phyloP scores from a whole-genome alignment of 2,329 filamentous ascomycete species.

The Hymenoscyphus linearis region DNA sequence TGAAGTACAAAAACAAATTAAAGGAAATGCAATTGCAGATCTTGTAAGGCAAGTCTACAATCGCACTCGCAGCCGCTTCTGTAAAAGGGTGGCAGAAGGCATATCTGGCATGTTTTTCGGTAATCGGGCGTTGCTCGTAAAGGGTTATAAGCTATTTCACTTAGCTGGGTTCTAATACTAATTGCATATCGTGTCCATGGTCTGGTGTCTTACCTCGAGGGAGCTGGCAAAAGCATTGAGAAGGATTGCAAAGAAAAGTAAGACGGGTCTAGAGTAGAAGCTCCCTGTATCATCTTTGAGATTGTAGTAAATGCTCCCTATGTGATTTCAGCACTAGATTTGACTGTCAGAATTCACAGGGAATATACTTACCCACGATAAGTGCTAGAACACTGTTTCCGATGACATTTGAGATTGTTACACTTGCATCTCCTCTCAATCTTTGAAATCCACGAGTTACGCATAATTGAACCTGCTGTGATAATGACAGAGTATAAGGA shows the following conservation, averaged over 20 bases:
- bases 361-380: constrained; percentile 40
- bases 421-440: constrained; percentile 49
- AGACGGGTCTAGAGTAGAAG: constrained; percentile 55
- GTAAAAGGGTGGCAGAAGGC: constrained; percentile 88
- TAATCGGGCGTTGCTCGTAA: constrained; percentile 41
- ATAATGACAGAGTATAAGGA: constrained; percentile 74
- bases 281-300: constrained; percentile 45
- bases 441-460: constrained; percentile 70
- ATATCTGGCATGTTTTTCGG: constrained; percentile 76
- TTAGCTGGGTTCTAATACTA: not conserved
- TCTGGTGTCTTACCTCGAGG: constrained; percentile 2
- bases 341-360: not conserved
- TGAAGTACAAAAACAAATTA: constrained; percentile 79
- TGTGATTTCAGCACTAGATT: not conserved
- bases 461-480: constrained; percentile 71
- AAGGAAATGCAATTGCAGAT: constrained; percentile 67
- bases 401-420: constrained; percentile 11
- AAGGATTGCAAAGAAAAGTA: constrained; percentile 62
- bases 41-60: constrained; percentile 82
- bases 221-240: constrained; percentile 57
- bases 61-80: constrained; percentile 79
- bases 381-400: constrained; percentile 46
- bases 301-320: constrained; percentile 58
- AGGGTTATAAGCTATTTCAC: constrained; percentile 51
- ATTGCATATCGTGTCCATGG: not conserved